A percentile compares a stretch with the other conserved stretches of the same genome.
Conservation (phyloP, 805 yeast species). For the Kuraishia cidri region DNA sequence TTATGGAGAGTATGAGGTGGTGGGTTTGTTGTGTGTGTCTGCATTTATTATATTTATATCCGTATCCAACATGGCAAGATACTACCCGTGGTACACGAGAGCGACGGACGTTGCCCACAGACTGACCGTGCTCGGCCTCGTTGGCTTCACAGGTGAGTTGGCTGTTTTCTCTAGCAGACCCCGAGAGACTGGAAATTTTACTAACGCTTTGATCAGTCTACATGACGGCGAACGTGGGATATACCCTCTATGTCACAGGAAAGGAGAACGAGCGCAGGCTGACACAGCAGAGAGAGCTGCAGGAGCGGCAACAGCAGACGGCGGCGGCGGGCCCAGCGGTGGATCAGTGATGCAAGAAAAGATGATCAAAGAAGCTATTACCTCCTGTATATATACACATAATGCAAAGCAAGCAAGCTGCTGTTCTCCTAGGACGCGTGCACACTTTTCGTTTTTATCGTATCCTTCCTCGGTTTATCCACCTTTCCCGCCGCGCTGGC, state of each 20-base stretch:
- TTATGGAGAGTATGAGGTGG: too few relatives aligned
- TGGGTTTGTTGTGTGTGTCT: too few relatives aligned
- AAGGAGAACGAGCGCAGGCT: conserved; percentile 37
- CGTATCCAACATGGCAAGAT: too few relatives aligned
- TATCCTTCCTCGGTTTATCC: too few relatives aligned
- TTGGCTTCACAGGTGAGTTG: conserved; percentile 36
- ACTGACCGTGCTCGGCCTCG: conserved; percentile 56
- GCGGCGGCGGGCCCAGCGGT: neutral
- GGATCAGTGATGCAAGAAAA: conserved; percentile 1
- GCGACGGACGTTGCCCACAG: conserved; percentile 68
- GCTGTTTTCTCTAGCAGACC: too few relatives aligned
- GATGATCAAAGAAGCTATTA: conserved; percentile 1
- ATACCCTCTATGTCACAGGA: conserved; percentile 44
- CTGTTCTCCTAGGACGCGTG: neutral
- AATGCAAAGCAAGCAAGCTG: neutral
- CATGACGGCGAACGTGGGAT: conserved; percentile 42
- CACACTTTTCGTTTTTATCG: neutral
- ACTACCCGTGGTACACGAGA: conserved; percentile 68
- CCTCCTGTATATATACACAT: neutral
- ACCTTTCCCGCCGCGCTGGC: too few relatives aligned
- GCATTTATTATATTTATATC: too few relatives aligned
- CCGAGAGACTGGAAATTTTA: too few relatives aligned
- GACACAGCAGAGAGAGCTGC: conserved; percentile 18
- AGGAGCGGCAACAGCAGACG: conserved; percentile 3
- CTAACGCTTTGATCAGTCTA: conserved; percentile 26